Percentiles rank a stretch among this genome's conserved stretches.
Evolutionary conservation across 768 basidiomycete species (phyloP).

Genomic region (Imleria badia): DNA sequence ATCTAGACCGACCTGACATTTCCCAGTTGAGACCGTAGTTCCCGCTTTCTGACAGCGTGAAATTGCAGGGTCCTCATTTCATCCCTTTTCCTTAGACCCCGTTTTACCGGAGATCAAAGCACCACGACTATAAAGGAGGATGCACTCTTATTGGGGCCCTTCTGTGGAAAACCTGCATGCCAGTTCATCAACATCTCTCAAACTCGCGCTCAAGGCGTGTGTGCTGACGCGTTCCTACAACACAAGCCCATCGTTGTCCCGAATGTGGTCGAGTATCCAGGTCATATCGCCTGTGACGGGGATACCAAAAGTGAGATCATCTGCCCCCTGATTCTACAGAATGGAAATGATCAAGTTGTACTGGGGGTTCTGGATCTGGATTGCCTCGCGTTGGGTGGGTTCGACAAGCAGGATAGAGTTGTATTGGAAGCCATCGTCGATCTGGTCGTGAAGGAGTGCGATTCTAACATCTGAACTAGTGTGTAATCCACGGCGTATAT

Average conservation of each 20-base stretch:
- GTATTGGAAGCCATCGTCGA: conserved; percentile 74
- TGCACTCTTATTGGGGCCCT: conserved; percentile 71
- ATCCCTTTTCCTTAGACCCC: conserved; percentile 56
- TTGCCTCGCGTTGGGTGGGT: conserved; percentile 68
- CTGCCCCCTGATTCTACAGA: conserved; percentile 58
- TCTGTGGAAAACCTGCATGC: conserved; percentile 91
- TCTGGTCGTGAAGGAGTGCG: conserved; percentile 59
- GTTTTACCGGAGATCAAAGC: conserved; percentile 17
- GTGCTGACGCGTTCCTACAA: conserved; percentile 72
- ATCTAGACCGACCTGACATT: background rate
- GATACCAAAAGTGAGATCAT: conserved; percentile 92
- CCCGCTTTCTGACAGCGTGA: conserved; percentile 20
- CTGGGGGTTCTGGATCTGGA: conserved; percentile 84
- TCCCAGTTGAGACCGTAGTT: too few relatives aligned
- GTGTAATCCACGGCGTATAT: conserved; percentile 10
- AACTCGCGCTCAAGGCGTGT: conserved; percentile 70
- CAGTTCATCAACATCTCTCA: conserved; percentile 67
- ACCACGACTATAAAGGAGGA: conserved; percentile 6
- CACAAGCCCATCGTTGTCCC: conserved; percentile 61
- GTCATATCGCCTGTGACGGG: conserved; percentile 94
- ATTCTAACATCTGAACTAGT: conserved; percentile 45
- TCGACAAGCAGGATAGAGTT: conserved; percentile 71
- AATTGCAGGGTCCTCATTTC: conserved; percentile 70
- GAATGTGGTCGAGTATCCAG: conserved; percentile 80
- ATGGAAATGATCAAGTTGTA: conserved; percentile 33